Evolutionary conservation across 1,284 basidiomycete species (phyloP), one percentile per base, ranked within the genome.

Genomic region (Athelia sp.): DNA sequence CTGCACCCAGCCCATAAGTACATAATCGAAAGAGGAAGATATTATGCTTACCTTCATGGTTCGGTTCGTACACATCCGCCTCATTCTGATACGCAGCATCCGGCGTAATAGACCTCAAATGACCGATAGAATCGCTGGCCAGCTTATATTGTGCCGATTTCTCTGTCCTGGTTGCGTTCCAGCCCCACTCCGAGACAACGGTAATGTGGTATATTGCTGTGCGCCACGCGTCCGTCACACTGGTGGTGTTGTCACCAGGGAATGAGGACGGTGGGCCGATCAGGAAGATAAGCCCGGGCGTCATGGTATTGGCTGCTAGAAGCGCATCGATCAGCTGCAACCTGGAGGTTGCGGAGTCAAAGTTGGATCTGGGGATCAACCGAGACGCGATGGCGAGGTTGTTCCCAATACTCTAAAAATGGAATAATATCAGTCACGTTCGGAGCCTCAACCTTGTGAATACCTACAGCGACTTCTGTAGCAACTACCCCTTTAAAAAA

Each of bases 71-170:
- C 2, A 81, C 73, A 56, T 82, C 77, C 4, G 72, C 77, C 59
- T 82, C 79, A 54, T 81, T 83, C 77, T 79, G 53, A 55, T 81
- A 80, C n/a, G 78, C 75, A n/a, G 57, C 57, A 49, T 58, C 57
- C 1, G 58, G 61, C 23, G 63, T 60, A 35, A 64, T 55, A 29
- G 38, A 45, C 40, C 60, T 40, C 24, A 65, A 38, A 29, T 51
- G 31, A n/a, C 55, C 53, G 10, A 64, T 58, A 3, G 62, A 52
- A 2, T 47, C 45, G 17, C 51, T 55, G 3, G 52, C 58, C 24
- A 36, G 47, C 9, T 48, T 18, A 48, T 62, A 63, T 10, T 50
- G 23, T 1, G 43, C 45, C 23, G 48, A 47, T 43, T 55, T 60
- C 18, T 59, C 58, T 22, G 49, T 57, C 4, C 24, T 36, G 3